Evolutionary conservation across 352 stramenopile genomes (phyloP), one percentile per base, ranked within the genome.

Genomic region (Phytophthora litchii): DNA sequence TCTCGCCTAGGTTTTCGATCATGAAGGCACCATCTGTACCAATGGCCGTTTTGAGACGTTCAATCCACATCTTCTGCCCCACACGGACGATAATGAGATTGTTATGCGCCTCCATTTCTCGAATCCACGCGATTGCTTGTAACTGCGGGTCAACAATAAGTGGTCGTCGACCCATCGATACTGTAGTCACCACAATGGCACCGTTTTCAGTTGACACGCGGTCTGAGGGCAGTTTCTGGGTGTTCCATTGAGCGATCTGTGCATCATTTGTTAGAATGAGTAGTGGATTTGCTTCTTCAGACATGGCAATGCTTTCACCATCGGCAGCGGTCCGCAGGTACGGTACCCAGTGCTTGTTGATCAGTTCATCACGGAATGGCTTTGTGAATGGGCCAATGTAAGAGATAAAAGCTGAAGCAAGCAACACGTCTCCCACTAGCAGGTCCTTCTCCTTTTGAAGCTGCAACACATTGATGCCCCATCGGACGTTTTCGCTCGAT

Each of bases 301-400:
- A 95, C 88, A 98, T 98, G 3, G 90, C 88, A 27, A 97, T 96
- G 14, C 78, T 90, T 59, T 94, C 80, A 13, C 85, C 86, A 13
- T 83, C 88, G 0, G 92, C 88, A 9, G 92, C 91, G 59, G 93
- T 96, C 3, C 81, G 67, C 12, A 98, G 56, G 53, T 91, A 98
- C 3, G 90, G 90, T 8, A 97, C 80, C 86, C 96, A 98, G 55
- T 97, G 83, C 43, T 97, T 92, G 64, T 91, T 91, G 54, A 98
- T 95, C 4, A 98, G 78, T 47, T 97, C 88, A 56, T 98, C 91
- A 19, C 95, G 88, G 70, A 98, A 98, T 0, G 85, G 78, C 54
- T 98, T 98, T 2, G 93, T 98, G 63, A 98, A 98, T 2, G 95
- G 95, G 0, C 94, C 95, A 42, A 97, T 96, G 69, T 98, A 98